phyloP scores from a whole-genome alignment of 148 eudicot species.

The Selenicereus undatus region DNA sequence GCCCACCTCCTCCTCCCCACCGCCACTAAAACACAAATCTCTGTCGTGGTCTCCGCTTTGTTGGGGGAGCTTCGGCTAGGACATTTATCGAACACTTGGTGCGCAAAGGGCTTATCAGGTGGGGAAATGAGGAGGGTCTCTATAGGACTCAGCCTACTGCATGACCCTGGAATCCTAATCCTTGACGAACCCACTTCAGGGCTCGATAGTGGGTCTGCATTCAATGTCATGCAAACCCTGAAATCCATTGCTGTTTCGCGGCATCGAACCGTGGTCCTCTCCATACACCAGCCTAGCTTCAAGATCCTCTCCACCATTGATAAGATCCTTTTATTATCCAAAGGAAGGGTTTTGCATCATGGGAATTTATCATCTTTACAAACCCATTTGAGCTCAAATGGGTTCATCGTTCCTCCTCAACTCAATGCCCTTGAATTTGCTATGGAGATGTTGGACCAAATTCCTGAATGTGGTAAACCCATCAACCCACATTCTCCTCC shows the following conservation, averaged over 20 bases:
- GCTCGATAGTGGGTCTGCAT: slow-evolving; percentile 72
- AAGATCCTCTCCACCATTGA: slow-evolving; percentile 73
- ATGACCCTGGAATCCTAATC: slow-evolving; percentile 68
- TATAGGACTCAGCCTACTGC: slow-evolving; percentile 70
- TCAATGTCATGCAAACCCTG: slow-evolving; percentile 61
- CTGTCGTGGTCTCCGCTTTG: slow-evolving; percentile 33
- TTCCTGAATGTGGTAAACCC: slow-evolving; percentile 22
- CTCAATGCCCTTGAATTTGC: slow-evolving; percentile 85
- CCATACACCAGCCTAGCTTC: slow-evolving; percentile 90
- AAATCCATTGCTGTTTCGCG: slow-evolving; percentile 43
- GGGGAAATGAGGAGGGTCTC: slow-evolving; percentile 88
- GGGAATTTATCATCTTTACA: slow-evolving; percentile 71
- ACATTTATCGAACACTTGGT: slow-evolving; percentile 50
- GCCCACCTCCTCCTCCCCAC: slow-evolving; percentile 58
- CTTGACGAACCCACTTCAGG: slow-evolving; percentile 97
- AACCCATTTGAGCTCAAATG: slow-evolving; percentile 39
- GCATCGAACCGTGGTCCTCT: slow-evolving; percentile 58
- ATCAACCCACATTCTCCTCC: slow-evolving; percentile 11
- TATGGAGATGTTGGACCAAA: slow-evolving; percentile 70
- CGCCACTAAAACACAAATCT: slow-evolving; percentile 18
- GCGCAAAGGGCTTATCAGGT: slow-evolving; percentile 54
- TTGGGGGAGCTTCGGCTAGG: slow-evolving; percentile 53
- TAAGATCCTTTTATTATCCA: slow-evolving; percentile 56
- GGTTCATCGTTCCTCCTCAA: slow-evolving; percentile 77
- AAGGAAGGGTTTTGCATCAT: slow-evolving; percentile 75